A percentile compares a stretch with the other conserved stretches of the same genome.
Conservation (phyloP, 2,329 filamentous ascomycete genomes). For the Knoxdaviesia capensis region DNA sequence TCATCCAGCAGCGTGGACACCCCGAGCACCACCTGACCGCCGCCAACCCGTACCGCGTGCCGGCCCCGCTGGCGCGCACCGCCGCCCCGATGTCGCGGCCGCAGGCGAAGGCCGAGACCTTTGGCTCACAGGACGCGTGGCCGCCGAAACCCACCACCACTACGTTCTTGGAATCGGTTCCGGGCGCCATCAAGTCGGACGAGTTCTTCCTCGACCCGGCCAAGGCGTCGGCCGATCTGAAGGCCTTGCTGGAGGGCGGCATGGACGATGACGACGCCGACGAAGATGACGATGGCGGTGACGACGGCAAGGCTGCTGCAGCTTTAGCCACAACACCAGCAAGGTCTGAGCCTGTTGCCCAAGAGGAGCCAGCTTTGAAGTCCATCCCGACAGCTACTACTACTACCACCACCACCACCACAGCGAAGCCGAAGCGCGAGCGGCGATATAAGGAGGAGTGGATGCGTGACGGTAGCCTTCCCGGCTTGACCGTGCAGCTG, state of each 20-base stretch:
- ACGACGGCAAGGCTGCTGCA: background rate
- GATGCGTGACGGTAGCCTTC: conserved; percentile 24
- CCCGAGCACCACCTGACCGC: conserved; percentile 34
- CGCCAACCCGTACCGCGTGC: conserved; percentile 25
- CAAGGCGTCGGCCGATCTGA: conserved; percentile 58
- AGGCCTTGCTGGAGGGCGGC: conserved; percentile 62
- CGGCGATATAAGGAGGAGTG: background rate
- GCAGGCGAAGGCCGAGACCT: background rate
- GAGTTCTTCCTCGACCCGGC: conserved; percentile 47
- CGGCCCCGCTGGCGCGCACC: conserved; percentile 18
- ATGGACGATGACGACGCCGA: conserved; percentile 54
- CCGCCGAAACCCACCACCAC: conserved; percentile 9
- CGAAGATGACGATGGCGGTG: conserved; percentile 16
- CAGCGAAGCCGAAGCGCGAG: background rate
- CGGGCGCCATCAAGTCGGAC: conserved; percentile 12
- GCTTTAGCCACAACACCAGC: background rate
- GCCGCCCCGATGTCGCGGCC: conserved; percentile 7
- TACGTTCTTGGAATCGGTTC: conserved; percentile 12
- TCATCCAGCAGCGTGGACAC: conserved; percentile 31
- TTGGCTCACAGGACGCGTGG: conserved; percentile 3
- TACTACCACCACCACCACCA: background rate
- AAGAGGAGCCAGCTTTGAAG: too few species aligned
- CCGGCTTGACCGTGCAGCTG: conserved; percentile 71
- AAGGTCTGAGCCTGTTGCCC: too few species aligned
- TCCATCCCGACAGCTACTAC: too few species aligned